Evolutionary conservation across 495 filamentous ascomycete species (phyloP).

Genomic region (Tuber microsphaerosporum): DNA sequence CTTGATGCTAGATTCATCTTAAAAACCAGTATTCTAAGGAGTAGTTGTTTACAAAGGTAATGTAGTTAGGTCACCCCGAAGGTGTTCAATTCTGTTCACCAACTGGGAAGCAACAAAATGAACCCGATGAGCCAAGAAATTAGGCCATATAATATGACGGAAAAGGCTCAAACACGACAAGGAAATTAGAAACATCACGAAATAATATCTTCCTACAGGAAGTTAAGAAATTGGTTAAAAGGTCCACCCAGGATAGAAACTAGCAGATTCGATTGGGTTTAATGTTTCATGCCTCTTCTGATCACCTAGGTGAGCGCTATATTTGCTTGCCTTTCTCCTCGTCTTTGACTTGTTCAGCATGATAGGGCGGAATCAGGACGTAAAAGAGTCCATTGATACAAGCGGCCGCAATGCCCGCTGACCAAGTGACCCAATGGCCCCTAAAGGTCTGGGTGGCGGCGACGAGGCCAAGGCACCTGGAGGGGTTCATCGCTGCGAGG

Average conservation of each 20-base stretch:
- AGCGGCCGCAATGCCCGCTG: neutral
- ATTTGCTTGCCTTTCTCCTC: neutral
- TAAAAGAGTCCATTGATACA: conserved; percentile 9
- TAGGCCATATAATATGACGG: neutral
- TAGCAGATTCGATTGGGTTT: neutral
- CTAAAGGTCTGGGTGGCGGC: conserved; percentile 14
- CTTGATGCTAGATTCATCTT: no score
- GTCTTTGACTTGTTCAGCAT: neutral
- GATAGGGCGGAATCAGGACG: conserved; percentile 12
- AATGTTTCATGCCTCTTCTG: neutral
- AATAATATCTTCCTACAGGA: neutral
- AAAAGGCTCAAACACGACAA: neutral
- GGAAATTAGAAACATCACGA: neutral
- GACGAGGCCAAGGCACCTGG: conserved; percentile 17
- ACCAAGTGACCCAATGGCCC: conserved; percentile 15
- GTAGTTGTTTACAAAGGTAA: neutral
- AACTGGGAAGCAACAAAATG: neutral
- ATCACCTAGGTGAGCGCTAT: neutral
- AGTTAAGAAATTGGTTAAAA: neutral
- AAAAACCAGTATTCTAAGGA: neutral
- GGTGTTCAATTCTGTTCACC: neutral
- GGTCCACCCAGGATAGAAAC: neutral
- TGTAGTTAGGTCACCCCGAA: neutral
- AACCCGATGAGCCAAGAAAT: neutral
- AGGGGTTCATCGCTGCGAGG: conserved; percentile 17